Conservation (phyloP, 1,139 yeast genomes). For the Geotrichum australiense region DNA sequence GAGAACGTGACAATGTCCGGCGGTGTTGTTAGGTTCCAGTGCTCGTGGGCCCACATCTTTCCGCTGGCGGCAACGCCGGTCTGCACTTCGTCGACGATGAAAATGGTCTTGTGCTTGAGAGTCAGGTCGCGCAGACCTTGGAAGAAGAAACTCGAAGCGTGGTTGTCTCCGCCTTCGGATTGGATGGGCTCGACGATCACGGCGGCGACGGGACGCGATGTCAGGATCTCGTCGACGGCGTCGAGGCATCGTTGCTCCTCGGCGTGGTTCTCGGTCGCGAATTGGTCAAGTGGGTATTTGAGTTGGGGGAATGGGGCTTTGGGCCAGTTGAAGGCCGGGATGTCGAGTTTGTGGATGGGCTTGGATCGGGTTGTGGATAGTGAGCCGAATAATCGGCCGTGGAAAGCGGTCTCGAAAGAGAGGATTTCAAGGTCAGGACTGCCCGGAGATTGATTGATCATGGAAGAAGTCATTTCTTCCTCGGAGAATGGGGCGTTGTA, state of each 20-base stretch:
- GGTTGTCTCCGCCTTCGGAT: slow-evolving; percentile 86
- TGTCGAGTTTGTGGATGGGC: slow-evolving; percentile 76
- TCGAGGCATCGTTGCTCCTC: slow-evolving; percentile 66
- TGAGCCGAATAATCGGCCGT: slow-evolving; percentile 76
- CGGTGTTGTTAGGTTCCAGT: slow-evolving; percentile 62
- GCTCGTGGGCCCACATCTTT: slow-evolving; percentile 80
- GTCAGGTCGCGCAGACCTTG: slow-evolving; percentile 71
- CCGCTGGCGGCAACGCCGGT: slow-evolving; percentile 88
- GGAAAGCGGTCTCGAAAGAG: slow-evolving; percentile 71
- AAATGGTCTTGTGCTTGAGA: slow-evolving; percentile 54
- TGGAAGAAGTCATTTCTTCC: slow-evolving; percentile 56
- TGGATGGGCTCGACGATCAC: slow-evolving; percentile 74
- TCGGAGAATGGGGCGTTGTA: slow-evolving; percentile 43
- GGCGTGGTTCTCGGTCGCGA: slow-evolving; percentile 47
- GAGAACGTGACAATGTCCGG: slow-evolving; percentile 82
- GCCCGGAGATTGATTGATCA: slow-evolving; percentile 67
- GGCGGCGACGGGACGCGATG: slow-evolving; percentile 63
- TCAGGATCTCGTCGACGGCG: slow-evolving; percentile 49
- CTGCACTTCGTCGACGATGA: slow-evolving; percentile 80
- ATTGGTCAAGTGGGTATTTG: slow-evolving; percentile 60
- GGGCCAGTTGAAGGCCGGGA: slow-evolving; percentile 85
- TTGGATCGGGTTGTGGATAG: slow-evolving; percentile 73
- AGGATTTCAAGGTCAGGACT: slow-evolving; percentile 65
- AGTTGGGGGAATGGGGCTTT: slow-evolving; percentile 73
- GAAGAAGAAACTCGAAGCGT: slow-evolving; percentile 67